These are phyloP conservation scores for Oryza nivara DNA, from an alignment of 176 grass and related monocot genomes.

Conservation along the genomic window DNA sequence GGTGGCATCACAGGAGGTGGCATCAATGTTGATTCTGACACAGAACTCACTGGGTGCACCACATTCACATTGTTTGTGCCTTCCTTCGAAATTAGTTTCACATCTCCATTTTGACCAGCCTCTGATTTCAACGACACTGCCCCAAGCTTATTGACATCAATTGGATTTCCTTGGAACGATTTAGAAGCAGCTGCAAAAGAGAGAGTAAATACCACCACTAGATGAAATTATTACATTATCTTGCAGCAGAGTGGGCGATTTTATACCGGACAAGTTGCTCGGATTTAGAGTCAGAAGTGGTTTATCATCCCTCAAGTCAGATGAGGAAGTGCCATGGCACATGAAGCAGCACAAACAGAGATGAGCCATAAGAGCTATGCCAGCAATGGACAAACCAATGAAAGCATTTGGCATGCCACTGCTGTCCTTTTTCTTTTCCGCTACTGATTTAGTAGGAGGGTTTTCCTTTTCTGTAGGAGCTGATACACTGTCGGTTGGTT, in stretches of 20 bases:
- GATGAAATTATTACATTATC: constrained; percentile 1
- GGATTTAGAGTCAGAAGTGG: constrained; percentile 56
- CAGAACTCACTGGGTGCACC: constrained; percentile 28
- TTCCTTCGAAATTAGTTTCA: constrained; percentile 45
- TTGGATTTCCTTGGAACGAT: constrained; percentile 47
- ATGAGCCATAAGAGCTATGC: constrained; percentile 44
- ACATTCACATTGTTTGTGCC: constrained; percentile 34
- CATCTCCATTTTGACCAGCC: constrained; percentile 31
- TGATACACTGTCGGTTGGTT: constrained; percentile 13
- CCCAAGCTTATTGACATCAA: constrained; percentile 65
- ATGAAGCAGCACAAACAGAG: constrained; percentile 53
- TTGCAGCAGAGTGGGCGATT: constrained; percentile 1
- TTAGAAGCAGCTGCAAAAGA: constrained; percentile 61
- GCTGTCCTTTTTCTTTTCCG: constrained; percentile 28
- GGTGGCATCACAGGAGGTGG: constrained; percentile 30
- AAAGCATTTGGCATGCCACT: constrained; percentile 29
- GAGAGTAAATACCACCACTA: constrained; percentile 29
- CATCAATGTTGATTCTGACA: constrained; percentile 18
- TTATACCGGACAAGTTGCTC: constrained; percentile 63
- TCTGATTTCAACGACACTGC: constrained; percentile 53
- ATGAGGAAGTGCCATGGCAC: constrained; percentile 40
- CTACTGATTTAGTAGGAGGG: constrained; percentile 14
- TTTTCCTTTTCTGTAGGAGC: constrained; percentile 29
- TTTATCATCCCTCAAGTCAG: constrained; percentile 55
- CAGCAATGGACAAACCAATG: constrained; percentile 40